These are phyloP conservation scores for Lobosporangium transversale DNA, from an alignment of 192 early-diverging fungal species.

Conservation along the genomic window DNA sequence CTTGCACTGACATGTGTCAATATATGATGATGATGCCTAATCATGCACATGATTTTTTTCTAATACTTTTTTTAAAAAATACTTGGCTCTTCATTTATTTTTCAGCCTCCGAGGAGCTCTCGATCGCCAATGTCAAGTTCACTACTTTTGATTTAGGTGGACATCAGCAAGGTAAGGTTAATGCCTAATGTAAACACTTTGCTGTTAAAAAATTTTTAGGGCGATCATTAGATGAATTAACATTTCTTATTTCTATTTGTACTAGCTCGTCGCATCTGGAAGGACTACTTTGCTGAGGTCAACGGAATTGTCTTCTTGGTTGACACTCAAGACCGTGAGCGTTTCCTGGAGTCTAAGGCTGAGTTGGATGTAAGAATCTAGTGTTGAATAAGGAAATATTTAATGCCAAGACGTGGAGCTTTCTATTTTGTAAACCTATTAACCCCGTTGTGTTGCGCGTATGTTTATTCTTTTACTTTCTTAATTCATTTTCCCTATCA, in stretches of 20 bases:
- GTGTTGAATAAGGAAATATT: background rate
- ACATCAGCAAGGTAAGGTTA: constrained; percentile 84
- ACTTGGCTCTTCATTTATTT: too few species aligned
- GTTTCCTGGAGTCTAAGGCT: constrained; percentile 91
- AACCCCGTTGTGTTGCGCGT: background rate
- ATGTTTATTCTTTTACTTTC: background rate
- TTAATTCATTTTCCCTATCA: background rate
- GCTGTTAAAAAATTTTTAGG: too few species aligned
- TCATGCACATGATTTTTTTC: background rate
- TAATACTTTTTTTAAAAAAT: background rate
- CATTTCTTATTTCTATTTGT: too few species aligned
- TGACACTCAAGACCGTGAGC: constrained; percentile 87
- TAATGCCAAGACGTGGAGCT: background rate
- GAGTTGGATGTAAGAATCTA: constrained; percentile 85
- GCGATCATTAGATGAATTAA: too few species aligned
- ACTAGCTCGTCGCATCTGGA: constrained; percentile 96
- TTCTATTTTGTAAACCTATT: background rate
- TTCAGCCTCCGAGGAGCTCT: constrained; percentile 92
- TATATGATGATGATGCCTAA: background rate
- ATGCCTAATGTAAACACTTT: too few species aligned
- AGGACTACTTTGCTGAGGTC: constrained; percentile 98
- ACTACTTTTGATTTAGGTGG: constrained; percentile 98
- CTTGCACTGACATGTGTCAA: background rate
- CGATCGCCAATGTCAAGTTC: constrained; percentile 97
- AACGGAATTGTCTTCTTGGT: constrained; percentile 98